These are phyloP conservation scores for Fusarium gaditjirri DNA, from an alignment of 2,329 filamentous ascomycete species.

Conservation along the genomic window DNA sequence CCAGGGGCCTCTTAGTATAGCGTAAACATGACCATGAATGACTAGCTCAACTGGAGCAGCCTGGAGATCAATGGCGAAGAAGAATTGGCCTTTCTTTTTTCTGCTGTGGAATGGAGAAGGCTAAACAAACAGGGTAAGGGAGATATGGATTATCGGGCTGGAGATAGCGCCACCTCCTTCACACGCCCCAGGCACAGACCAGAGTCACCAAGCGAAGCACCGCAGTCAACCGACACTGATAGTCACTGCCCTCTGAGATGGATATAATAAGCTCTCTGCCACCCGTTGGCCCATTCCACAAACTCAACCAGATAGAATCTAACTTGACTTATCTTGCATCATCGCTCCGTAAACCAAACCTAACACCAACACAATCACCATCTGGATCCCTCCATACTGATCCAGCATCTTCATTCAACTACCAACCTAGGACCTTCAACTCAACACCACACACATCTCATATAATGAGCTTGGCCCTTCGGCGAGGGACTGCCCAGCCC, in stretches of 20 bases:
- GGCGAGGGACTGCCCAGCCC: conserved; percentile 43
- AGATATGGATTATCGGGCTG: conserved; percentile 10
- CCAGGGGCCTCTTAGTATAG: neutral
- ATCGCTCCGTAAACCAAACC: conserved; percentile 27
- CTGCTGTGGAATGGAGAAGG: conserved; percentile 29
- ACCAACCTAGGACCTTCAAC: conserved; percentile 13
- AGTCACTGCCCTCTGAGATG: neutral
- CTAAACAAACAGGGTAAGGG: neutral
- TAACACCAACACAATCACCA: neutral
- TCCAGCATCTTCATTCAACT: conserved; percentile 13
- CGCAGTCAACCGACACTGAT: conserved; percentile 27
- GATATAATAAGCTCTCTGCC: conserved; percentile 36
- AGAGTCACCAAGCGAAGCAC: conserved; percentile 12
- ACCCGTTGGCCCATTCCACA: conserved; percentile 17
- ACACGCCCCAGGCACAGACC: conserved; percentile 25
- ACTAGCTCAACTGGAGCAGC: conserved; percentile 7
- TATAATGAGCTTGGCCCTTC: conserved; percentile 44
- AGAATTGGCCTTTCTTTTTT: neutral
- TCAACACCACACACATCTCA: conserved; percentile 19
- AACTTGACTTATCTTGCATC: conserved; percentile 34
- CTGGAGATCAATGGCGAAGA: conserved; percentile 26
- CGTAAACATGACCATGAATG: conserved; percentile 23
- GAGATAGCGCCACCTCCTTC: conserved; percentile 38
- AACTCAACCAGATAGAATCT: conserved; percentile 21
- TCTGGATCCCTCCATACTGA: conserved; percentile 34